A percentile compares a stretch with the other conserved stretches of the same genome.
Evolutionary conservation across 306 rosid genomes (phyloP).

Genomic region (Prunus campanulata): DNA sequence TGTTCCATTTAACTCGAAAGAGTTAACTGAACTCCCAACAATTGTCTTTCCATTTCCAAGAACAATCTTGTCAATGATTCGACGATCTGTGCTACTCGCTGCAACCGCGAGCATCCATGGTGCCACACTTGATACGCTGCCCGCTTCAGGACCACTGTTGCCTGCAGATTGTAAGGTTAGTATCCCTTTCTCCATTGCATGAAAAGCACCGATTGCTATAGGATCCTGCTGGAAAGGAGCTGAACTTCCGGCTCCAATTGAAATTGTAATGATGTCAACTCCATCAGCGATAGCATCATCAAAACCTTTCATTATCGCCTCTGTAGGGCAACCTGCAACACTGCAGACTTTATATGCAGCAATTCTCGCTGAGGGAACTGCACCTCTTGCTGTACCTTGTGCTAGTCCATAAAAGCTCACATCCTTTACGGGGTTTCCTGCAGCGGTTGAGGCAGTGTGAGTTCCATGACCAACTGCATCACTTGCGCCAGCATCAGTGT

Average conservation of each 20-base stretch:
- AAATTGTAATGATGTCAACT: constrained; percentile 12
- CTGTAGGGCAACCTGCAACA: not conserved
- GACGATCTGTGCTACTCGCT: not conserved
- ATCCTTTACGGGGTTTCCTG: not conserved
- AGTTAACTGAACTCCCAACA: not conserved
- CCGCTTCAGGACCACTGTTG: not conserved
- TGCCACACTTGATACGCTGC: not conserved
- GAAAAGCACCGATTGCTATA: constrained; percentile 2
- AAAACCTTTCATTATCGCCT: constrained; percentile 1
- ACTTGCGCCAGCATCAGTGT: not conserved
- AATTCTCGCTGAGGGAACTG: not conserved
- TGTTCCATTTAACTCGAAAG: constrained; percentile 7
- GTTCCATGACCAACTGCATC: constrained; percentile 1
- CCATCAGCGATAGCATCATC: constrained; percentile 10
- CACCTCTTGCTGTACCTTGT: not conserved
- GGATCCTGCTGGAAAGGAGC: not conserved
- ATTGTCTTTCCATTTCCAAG: constrained; percentile 3
- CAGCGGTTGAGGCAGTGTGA: constrained; percentile 7
- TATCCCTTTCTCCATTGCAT: not conserved
- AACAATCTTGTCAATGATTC: not conserved
- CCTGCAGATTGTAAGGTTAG: not conserved
- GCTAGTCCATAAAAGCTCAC: constrained; percentile 6
- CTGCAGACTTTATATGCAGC: not conserved
- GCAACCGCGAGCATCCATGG: not conserved
- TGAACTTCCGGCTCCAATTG: not conserved